phyloP scores from a whole-genome alignment of 805 yeast genomes.

The Ogataea siamensis region DNA sequence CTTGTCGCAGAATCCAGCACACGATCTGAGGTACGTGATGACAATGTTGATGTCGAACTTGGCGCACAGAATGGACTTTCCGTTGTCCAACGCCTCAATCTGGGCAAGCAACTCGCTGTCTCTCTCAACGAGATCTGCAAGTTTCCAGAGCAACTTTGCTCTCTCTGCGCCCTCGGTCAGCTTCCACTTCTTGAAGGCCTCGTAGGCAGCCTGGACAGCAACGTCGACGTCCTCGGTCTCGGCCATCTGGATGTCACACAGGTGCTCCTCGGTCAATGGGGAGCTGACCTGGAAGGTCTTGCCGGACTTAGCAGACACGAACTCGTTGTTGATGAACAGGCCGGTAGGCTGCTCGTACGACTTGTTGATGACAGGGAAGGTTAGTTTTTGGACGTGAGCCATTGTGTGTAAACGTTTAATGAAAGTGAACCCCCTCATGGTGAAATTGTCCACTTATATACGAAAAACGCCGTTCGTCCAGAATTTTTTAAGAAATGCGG shows the following conservation, averaged over 20 bases:
- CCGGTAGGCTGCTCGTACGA: slow-evolving; percentile 47
- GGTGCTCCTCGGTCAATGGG: slow-evolving; percentile 70
- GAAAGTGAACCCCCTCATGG: slow-evolving; percentile 1
- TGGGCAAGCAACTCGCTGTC: slow-evolving; percentile 69
- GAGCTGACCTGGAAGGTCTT: slow-evolving; percentile 62
- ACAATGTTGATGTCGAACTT: slow-evolving; percentile 73
- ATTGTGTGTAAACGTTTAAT: slow-evolving; percentile 10
- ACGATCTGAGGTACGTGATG: slow-evolving; percentile 69
- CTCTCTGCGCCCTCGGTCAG: slow-evolving; percentile 65
- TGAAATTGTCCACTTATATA: slow-evolving; percentile 8
- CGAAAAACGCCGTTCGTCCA: slow-evolving; percentile 8
- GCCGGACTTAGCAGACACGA: slow-evolving; percentile 51
- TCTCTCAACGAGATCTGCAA: slow-evolving; percentile 76
- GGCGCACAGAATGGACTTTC: slow-evolving; percentile 73
- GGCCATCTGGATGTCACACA: slow-evolving; percentile 72
- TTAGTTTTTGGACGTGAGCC: slow-evolving; percentile 28
- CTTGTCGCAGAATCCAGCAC: slow-evolving; percentile 93
- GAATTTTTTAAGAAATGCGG: background rate
- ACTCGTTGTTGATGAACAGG: slow-evolving; percentile 62
- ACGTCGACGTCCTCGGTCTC: slow-evolving; percentile 72
- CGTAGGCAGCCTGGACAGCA: slow-evolving; percentile 84
- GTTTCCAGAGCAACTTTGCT: slow-evolving; percentile 58
- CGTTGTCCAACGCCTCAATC: slow-evolving; percentile 86
- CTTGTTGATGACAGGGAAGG: slow-evolving; percentile 36
- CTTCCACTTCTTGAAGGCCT: slow-evolving; percentile 78